Evolutionary conservation across 1,139 yeast species (phyloP), one percentile per base, ranked within the genome.

Genomic region (Diutina siamensis): DNA sequence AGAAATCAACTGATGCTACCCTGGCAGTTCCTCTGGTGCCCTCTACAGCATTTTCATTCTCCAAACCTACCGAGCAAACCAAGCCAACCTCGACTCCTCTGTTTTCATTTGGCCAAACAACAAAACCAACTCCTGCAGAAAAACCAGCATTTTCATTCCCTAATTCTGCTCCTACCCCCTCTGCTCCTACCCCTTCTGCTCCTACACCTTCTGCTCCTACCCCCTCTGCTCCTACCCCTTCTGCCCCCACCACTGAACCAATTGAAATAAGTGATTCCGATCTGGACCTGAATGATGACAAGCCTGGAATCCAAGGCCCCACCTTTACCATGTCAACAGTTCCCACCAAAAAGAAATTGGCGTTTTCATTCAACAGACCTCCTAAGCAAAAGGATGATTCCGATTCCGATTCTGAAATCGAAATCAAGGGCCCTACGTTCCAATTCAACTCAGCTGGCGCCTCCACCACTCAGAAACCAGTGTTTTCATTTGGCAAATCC

Each of bases 261-360:
- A 25, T 25, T 25, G 20, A 22, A 25, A 8, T 25, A 2, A 25
- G 28, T 25, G 66, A 58, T n/a, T 57, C 67, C 1, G 71, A 67
- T 13, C 59, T 64, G 1, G 74, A 66, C 10, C 60, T 63, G 15
- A 69, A 67, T 15, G 55, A 48, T 35, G 68, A 69, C 32, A 38
- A 70, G 36, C 60, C 76, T 38, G 73, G 73, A 54, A 69, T 68
- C 17, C 73, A 81, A 56, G 94, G 94, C 0, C 94, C 94, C 12
- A 60, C 63, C 42, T 83, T 83, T 59, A 72, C 77, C 1, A 54
- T 83, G 44, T 57, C 60, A 7, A 53, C 68, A 12, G 71, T 73
- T 45, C 85, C 87, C 40, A 73, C 75, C 1, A 67, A 76, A 1
- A 74, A 74, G 44, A 71, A 71, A 46, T 71, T 83, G 1, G 81